Evolutionary conservation across 805 yeast genomes (phyloP).

Genomic region (Pichia scutulata): DNA sequence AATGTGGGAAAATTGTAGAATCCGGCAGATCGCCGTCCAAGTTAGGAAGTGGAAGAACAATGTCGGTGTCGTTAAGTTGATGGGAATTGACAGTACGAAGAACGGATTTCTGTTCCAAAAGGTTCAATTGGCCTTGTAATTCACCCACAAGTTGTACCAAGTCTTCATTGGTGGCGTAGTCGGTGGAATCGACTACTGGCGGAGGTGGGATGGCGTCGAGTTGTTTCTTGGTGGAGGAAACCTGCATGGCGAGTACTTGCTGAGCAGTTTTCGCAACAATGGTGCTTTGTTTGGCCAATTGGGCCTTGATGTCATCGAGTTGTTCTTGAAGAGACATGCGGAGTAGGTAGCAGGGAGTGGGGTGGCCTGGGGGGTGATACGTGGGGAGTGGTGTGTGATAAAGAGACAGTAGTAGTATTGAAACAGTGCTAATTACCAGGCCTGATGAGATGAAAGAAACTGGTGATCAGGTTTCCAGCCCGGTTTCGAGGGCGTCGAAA

Average conservation of each 20-base stretch:
- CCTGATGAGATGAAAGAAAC: too few species aligned
- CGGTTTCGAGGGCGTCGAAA: too few species aligned
- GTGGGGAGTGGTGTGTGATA: too few species aligned
- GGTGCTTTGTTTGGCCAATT: constrained; percentile 45
- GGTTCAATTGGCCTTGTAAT: constrained; percentile 78
- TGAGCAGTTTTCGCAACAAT: constrained; percentile 73
- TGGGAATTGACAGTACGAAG: constrained; percentile 62
- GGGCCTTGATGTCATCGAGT: constrained; percentile 41
- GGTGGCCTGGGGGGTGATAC: too few species aligned
- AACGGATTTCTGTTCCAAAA: constrained; percentile 67
- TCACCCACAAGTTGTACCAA: constrained; percentile 82
- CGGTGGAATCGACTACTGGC: constrained; percentile 35
- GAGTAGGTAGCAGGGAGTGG: too few species aligned
- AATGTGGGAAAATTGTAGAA: constrained; percentile 46
- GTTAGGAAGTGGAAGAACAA: constrained; percentile 64
- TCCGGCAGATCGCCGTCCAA: constrained; percentile 70
- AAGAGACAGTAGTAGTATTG: too few species aligned
- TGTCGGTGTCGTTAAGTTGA: constrained; percentile 33
- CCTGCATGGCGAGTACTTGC: constrained; percentile 63
- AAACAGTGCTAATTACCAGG: too few species aligned
- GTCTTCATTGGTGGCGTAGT: constrained; percentile 75
- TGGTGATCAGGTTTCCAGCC: too few species aligned
- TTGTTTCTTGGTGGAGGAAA: constrained; percentile 37
- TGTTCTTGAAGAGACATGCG: constrained; percentile 20
- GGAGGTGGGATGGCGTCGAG: constrained; percentile 18